phyloP scores from a whole-genome alignment of 768 basidiomycete genomes.

The Podaxis rugospora region DNA sequence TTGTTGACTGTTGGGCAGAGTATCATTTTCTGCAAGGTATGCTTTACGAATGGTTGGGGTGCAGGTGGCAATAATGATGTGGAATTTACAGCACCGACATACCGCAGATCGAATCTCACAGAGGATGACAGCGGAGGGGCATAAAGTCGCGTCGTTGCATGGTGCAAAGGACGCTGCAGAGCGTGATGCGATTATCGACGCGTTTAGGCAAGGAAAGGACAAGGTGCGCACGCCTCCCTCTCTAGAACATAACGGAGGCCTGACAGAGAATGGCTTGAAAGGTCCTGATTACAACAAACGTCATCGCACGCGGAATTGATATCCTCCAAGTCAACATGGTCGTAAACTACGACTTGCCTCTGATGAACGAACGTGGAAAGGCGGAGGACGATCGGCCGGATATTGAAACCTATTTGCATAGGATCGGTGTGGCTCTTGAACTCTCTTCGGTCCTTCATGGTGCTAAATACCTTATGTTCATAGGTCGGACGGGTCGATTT shows the following conservation, averaged over 20 bases:
- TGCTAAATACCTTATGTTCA: not conserved
- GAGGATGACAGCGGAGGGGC: constrained; percentile 89
- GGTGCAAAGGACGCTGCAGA: constrained; percentile 89
- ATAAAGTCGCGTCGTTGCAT: constrained; percentile 94
- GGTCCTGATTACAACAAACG: constrained; percentile 95
- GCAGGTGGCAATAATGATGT: not conserved
- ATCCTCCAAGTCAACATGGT: constrained; percentile 99
- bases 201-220: constrained; percentile 92
- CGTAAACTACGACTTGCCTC: constrained; percentile 96
- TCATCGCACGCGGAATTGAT: constrained; percentile 97
- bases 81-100: constrained; percentile 61
- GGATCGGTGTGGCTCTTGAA: constrained; percentile 67
- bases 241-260: not conserved
- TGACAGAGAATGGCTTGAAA: constrained; percentile 12
- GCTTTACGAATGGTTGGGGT: constrained; percentile 16
- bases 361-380: constrained; percentile 69
- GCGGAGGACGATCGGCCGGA: constrained; percentile 65
- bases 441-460: not conserved
- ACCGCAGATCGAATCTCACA: constrained; percentile 90
- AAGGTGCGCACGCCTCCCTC: constrained; percentile 51
- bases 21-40: constrained; percentile 95
- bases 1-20: constrained; percentile 95
- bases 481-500: constrained; percentile 96
- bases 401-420: constrained; percentile 95
- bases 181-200: constrained; percentile 90